Percentiles rank a stretch among this genome's conserved stretches.
Conservation (phyloP, 2,329 filamentous ascomycete species). For the Rosellinia necatrix region DNA sequence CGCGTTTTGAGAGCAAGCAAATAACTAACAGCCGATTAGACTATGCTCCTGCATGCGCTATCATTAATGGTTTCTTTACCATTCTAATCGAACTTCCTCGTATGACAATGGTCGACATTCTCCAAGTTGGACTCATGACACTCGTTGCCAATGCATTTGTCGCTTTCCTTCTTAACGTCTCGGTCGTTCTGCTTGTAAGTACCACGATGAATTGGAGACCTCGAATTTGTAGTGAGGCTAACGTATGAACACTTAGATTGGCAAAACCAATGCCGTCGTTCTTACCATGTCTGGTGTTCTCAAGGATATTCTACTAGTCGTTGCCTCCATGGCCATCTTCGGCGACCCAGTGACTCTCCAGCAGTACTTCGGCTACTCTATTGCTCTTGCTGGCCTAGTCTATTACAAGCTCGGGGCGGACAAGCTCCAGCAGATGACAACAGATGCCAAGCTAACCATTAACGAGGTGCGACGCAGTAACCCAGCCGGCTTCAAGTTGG, state of each 20-base stretch:
- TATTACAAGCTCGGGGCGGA: conserved; percentile 39
- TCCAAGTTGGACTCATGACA: conserved; percentile 66
- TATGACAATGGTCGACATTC: conserved; percentile 69
- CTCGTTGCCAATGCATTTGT: conserved; percentile 75
- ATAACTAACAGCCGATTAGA: conserved; percentile 57
- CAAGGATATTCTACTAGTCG: conserved; percentile 73
- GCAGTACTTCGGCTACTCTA: conserved; percentile 72
- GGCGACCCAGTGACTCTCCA: conserved; percentile 65
- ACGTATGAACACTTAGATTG: conserved; percentile 51
- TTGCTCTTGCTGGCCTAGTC: conserved; percentile 51
- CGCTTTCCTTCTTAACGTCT: conserved; percentile 81
- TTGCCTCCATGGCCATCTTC: conserved; percentile 70
- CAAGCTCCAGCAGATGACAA: conserved; percentile 35
- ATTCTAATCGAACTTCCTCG: conserved; percentile 69
- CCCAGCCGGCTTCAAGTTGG: conserved; percentile 30
- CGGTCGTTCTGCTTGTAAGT: conserved; percentile 81
- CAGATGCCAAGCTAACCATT: conserved; percentile 28
- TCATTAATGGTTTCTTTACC: conserved; percentile 78
- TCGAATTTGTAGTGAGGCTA: not conserved
- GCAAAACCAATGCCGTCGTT: conserved; percentile 74
- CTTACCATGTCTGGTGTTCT: conserved; percentile 74
- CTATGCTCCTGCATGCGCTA: conserved; percentile 82
- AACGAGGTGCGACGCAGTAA: conserved; percentile 32
- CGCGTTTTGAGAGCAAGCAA: not conserved
- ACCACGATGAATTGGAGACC: not conserved